phyloP scores from a whole-genome alignment of 2,329 filamentous ascomycete species.

The Cladosporium sp. region DNA sequence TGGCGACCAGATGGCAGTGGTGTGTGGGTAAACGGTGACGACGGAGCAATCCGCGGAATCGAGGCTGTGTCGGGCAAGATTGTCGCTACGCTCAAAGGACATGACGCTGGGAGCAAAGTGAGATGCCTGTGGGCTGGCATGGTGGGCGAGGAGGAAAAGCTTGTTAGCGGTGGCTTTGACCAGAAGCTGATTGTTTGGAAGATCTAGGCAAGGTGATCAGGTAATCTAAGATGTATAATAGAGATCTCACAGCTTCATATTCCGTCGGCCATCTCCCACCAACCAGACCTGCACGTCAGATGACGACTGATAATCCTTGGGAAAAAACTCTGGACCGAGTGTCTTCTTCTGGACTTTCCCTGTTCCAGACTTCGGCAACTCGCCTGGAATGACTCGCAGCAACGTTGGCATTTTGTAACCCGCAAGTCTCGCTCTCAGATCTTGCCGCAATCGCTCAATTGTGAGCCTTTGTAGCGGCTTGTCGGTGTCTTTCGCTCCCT shows the following conservation, averaged over 20 bases:
- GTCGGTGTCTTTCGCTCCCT: slow-evolving; percentile 25
- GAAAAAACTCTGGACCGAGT: slow-evolving; percentile 28
- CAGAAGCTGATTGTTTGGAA: slow-evolving; percentile 55
- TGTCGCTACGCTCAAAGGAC: slow-evolving; percentile 44
- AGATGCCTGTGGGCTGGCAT: slow-evolving; percentile 52
- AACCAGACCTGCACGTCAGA: slow-evolving; percentile 25
- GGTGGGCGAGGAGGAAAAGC: slow-evolving; percentile 41
- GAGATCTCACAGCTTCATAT: background rate
- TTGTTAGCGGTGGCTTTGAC: slow-evolving; percentile 61
- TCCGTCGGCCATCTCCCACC: background rate
- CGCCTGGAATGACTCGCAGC: slow-evolving; percentile 38
- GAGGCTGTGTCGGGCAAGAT: slow-evolving; percentile 55
- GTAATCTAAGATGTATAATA: too few relatives aligned
- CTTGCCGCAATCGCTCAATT: slow-evolving; percentile 37
- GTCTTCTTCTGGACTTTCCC: slow-evolving; percentile 48
- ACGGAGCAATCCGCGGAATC: slow-evolving; percentile 55
- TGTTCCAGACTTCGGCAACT: slow-evolving; percentile 44
- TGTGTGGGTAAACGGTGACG: slow-evolving; percentile 60
- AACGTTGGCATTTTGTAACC: slow-evolving; percentile 46
- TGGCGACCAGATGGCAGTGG: slow-evolving; percentile 58
- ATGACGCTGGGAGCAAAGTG: slow-evolving; percentile 53
- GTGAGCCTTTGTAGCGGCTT: slow-evolving; percentile 24
- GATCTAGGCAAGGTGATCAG: background rate
- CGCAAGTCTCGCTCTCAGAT: slow-evolving; percentile 40
- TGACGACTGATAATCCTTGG: slow-evolving; percentile 17